Conservation (phyloP, 768 basidiomycete species). For the Tulasnella calospora region DNA sequence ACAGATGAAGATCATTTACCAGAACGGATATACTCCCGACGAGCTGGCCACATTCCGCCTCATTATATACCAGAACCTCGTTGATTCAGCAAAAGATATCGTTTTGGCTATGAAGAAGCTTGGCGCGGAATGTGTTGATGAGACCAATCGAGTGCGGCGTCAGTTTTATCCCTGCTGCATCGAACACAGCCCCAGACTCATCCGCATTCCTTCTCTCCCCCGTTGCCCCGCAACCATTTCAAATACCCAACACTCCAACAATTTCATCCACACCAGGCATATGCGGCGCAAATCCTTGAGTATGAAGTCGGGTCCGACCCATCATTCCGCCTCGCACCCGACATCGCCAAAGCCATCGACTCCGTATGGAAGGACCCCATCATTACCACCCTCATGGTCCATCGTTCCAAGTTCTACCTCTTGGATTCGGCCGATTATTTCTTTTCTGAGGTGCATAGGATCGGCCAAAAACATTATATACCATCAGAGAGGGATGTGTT, state of each 20-base stretch:
- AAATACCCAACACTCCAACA: constrained; percentile 28
- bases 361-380: constrained; percentile 41
- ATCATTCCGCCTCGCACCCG: constrained; percentile 35
- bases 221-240: constrained; percentile 20
- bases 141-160: constrained; percentile 49
- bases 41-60: constrained; percentile 76
- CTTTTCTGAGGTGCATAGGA: constrained; percentile 77
- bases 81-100: constrained; percentile 84
- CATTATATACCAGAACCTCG: constrained; percentile 77
- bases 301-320: constrained; percentile 38
- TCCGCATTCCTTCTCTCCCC: too few species aligned
- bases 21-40: constrained; percentile 68
- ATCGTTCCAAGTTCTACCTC: constrained; percentile 74
- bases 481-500: constrained; percentile 85
- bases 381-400: constrained; percentile 48
- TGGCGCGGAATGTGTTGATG: constrained; percentile 68
- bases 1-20: constrained; percentile 89
- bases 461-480: constrained; percentile 72
- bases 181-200: too few species aligned
- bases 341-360: constrained; percentile 41
- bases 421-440: constrained; percentile 96
- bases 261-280: constrained; percentile 30
- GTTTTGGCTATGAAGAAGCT: constrained; percentile 82
- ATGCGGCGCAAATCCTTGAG: constrained; percentile 42
- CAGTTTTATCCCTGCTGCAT: neutral